Evolutionary conservation across 306 rosid species (phyloP), one percentile per base, ranked within the genome.

Genomic region (Argentina anserina): DNA sequence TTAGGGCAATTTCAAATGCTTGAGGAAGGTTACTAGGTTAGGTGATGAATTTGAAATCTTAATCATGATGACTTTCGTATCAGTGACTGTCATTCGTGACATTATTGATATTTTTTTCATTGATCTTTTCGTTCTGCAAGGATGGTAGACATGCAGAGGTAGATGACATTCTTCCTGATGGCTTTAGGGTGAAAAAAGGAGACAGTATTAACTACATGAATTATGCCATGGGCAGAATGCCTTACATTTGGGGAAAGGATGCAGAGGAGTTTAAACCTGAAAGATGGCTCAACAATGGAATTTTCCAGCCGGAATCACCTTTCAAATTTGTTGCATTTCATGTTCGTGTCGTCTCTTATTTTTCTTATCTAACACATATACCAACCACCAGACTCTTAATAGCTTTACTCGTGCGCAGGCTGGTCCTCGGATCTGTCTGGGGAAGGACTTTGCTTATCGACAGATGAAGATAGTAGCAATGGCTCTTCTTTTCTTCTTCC

Each of bases 241-340:
- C 86, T 47, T 79, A 77, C 42, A 80, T 92, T 63, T 90, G 96
- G 98, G 92, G 96, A 2, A 83, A 81, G 20, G 89, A 92, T 56
- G 90, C 93, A 0, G 80, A 76, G 23, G 87, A 87, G 26, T 92
- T 85, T 36, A 68, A 66, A 4, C 98, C 95, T 0, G 89, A 90
- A 79, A 88, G 97, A 88, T 88, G 92, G 97, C 86, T 92, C 14
- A 56, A 75, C 17, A 62, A 87, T 39, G 95, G 90, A 46, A 50
- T 47, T 71, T 90, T 90, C 31, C 91, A 78, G 60, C 84, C 90
- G 0, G 78, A 90, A 80, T 88, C 95, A 0, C 91, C 95, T 9
- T 90, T 92, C 86, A 92, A 92, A 76, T 90, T 92, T 58, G 10
- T 83, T 11, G 79, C 95, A 18, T 92, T 92, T 74, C 95, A 90